Evolutionary conservation across 768 basidiomycete species (phyloP), one percentile per base, ranked within the genome.

Genomic region (Rhodotorula babjevae): DNA sequence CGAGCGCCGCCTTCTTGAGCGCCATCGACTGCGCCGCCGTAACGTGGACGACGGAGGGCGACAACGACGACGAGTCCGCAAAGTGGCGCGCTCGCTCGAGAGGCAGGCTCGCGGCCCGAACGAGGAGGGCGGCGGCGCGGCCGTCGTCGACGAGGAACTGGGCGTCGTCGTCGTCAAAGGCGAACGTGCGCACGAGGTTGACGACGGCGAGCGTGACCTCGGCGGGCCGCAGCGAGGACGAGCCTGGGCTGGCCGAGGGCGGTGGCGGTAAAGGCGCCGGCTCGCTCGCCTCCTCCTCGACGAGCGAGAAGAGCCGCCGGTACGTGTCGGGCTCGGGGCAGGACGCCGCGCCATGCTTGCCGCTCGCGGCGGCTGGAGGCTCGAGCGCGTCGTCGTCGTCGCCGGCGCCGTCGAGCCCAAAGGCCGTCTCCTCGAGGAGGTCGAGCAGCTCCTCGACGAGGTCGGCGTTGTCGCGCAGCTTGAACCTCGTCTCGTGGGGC

Each of bases 381-480:
- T 46, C 36, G 36, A 5, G 44, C 14, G 8, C 56, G n/a, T 49
- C 50, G 15, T 69, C 67, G 29, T 1, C 75, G 70, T 76, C 78
- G 25, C 60, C 65, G 49, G 81, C 80, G 56, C 81, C 80, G 7
- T 52, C 58, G 64, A 62, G 68, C 53, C 74, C 74, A 40, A 71
- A 76, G 74, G 50, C 81, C 79, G 44, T 78, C 79, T 68, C 81
- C 80, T 93, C 89, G 58, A 95, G 81, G 59, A 99, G 83, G 74
- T 96, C 94, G 61, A 97, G 82, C 40, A 92, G 81, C 77, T 97
- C 94, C 65, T 92, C 89, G 70, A 93, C 84, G 50, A 98, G 84
- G 72, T 95, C 93, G 10, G 84, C 83, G 74, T 91, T 90, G 71
- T 90, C 87, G 25, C 82, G 80, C 33, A 96, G 86, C 2, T 89